Evolutionary conservation across 2,329 filamentous ascomycete species (phyloP).

Genomic region (Herpomyces periplanetae): DNA sequence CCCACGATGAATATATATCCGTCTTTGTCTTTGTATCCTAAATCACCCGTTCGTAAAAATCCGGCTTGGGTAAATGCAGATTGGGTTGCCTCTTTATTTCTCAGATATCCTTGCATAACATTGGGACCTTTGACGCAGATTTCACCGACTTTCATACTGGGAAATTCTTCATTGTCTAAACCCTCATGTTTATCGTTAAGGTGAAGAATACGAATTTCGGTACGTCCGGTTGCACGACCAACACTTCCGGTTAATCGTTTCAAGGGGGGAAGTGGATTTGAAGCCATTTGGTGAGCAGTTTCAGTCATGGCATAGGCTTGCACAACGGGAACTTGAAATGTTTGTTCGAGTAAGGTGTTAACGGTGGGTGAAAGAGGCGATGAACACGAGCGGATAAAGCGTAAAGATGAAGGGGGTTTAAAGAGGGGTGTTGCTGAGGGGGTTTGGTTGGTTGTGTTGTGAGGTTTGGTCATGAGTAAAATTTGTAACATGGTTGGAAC

Average conservation of each 20-base stretch:
- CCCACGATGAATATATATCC: conserved; percentile 57
- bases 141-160: conserved; percentile 30
- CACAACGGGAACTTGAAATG: conserved; percentile 37
- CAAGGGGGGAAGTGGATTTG: conserved; percentile 17
- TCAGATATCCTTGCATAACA: conserved; percentile 47
- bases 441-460: too few species aligned
- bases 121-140: conserved; percentile 51
- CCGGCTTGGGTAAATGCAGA: conserved; percentile 30
- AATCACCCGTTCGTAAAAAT: conserved; percentile 60
- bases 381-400: conserved; percentile 60
- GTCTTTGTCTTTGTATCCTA: conserved; percentile 38
- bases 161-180: conserved; percentile 21
- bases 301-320: conserved; percentile 84
- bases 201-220: conserved; percentile 40
- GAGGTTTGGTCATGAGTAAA: conserved; percentile 29
- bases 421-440: too few species aligned
- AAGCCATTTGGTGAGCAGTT: conserved; percentile 52
- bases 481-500: conserved; percentile 83
- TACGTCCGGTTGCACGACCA: conserved; percentile 42
- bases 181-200: too few species aligned
- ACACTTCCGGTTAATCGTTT: conserved; percentile 46
- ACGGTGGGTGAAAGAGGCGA: conserved; percentile 43
- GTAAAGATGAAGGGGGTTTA: conserved; percentile 29
- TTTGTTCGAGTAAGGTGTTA: conserved; percentile 35
- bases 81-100: conserved; percentile 36